phyloP scores from a whole-genome alignment of 805 yeast genomes.

The Saccharomycopsis sp. region DNA sequence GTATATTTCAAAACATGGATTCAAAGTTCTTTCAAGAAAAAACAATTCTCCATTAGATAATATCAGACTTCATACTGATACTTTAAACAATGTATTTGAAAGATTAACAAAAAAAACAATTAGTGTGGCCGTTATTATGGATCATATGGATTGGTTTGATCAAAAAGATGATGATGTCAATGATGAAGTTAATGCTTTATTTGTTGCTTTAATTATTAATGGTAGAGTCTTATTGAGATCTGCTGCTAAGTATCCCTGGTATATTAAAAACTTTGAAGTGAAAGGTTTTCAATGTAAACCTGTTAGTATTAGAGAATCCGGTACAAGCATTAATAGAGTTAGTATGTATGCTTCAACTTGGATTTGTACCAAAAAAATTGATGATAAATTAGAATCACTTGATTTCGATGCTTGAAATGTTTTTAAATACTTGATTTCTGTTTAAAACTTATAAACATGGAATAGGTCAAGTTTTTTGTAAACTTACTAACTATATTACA shows the following conservation, averaged over 20 bases:
- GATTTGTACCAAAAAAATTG: slow-evolving; percentile 65
- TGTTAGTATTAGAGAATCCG: slow-evolving; percentile 56
- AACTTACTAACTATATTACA: no score
- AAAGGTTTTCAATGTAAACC: slow-evolving; percentile 60
- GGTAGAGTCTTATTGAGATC: slow-evolving; percentile 74
- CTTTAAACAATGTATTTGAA: slow-evolving; percentile 62
- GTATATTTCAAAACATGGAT: slow-evolving; percentile 54
- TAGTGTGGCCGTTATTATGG: slow-evolving; percentile 77
- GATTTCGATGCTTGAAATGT: no score
- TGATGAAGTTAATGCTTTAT: slow-evolving; percentile 54
- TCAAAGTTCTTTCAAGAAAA: slow-evolving; percentile 19
- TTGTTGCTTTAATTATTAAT: slow-evolving; percentile 48
- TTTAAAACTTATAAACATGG: no score
- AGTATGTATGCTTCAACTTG: slow-evolving; percentile 88
- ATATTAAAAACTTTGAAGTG: slow-evolving; percentile 54
- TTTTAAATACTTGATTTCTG: no score
- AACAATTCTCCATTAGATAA: slow-evolving; percentile 48
- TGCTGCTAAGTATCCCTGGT: slow-evolving; percentile 71
- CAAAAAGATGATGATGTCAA: slow-evolving; percentile 53
- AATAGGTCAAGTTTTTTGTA: no score
- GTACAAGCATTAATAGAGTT: slow-evolving; percentile 62
- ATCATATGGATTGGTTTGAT: slow-evolving; percentile 88
- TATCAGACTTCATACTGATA: slow-evolving; percentile 72
- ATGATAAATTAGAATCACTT: no score
- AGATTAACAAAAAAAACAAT: slow-evolving; percentile 52